A percentile compares a stretch with the other conserved stretches of the same genome.
phyloP scores from a whole-genome alignment of 331 rosid species.

The Acacia concinna region DNA sequence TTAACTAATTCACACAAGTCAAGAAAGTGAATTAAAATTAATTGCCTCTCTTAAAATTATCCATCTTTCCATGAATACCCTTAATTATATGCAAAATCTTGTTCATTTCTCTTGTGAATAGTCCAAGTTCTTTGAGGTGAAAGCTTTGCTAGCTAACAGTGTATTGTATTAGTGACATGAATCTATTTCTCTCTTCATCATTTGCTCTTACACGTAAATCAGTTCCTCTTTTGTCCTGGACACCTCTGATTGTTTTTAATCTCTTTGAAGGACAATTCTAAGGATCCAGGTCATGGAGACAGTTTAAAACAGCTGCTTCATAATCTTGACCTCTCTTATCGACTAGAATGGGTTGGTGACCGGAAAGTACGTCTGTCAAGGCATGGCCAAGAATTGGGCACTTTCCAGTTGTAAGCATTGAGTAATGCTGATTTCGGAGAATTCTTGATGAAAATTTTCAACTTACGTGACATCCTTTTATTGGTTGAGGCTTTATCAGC shows the following conservation, averaged over 20 bases:
- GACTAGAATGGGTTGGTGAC: slow-evolving; percentile 70
- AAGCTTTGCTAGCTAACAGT: slow-evolving; percentile 12
- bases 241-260: slow-evolving; percentile 21
- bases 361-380: slow-evolving; percentile 66
- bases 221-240: slow-evolving; percentile 29
- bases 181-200: slow-evolving; percentile 1
- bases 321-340: slow-evolving; percentile 82
- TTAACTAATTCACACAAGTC: neutral
- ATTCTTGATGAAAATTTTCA: slow-evolving; percentile 9
- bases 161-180: neutral
- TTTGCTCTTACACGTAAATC: slow-evolving; percentile 18
- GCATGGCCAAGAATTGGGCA: slow-evolving; percentile 80
- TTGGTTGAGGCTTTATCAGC: slow-evolving; percentile 8
- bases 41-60: neutral
- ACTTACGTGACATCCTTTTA: slow-evolving; percentile 4
- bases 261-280: slow-evolving; percentile 53
- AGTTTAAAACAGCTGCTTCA: slow-evolving; percentile 71
- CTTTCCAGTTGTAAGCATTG: slow-evolving; percentile 42
- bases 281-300: slow-evolving; percentile 62
- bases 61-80: neutral
- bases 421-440: slow-evolving; percentile 11
- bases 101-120: neutral
- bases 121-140: slow-evolving; percentile 29
- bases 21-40: neutral
- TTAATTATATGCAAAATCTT: neutral